Evolutionary conservation across 2,329 filamentous ascomycete species (phyloP).

Genomic region (Fusarium stilboides): DNA sequence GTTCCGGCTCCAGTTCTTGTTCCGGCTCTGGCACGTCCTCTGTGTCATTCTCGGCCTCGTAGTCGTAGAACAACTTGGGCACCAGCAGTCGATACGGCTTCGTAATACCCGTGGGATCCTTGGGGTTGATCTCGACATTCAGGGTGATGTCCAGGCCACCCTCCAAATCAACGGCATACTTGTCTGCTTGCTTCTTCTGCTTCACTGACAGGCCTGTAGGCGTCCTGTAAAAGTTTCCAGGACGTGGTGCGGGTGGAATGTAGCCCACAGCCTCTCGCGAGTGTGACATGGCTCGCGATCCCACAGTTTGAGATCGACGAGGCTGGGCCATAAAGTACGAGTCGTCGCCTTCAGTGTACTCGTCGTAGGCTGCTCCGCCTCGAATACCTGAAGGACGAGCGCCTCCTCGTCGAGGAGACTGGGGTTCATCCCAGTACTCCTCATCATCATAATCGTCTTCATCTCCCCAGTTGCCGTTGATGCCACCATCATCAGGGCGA

Average conservation of each 20-base stretch:
- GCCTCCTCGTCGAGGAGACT: slow-evolving; percentile 40
- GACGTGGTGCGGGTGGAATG: slow-evolving; percentile 47
- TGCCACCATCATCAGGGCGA: slow-evolving; percentile 65
- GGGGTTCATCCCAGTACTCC: slow-evolving; percentile 45
- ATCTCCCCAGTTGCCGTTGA: slow-evolving; percentile 68
- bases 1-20: slow-evolving; percentile 27
- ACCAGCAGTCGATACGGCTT: slow-evolving; percentile 89
- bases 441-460: slow-evolving; percentile 56
- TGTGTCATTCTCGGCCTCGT: slow-evolving; percentile 60
- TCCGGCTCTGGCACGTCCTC: slow-evolving; percentile 54
- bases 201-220: slow-evolving; percentile 78
- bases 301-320: slow-evolving; percentile 52
- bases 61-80: slow-evolving; percentile 79
- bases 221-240: slow-evolving; percentile 73
- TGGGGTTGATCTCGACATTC: slow-evolving; percentile 89
- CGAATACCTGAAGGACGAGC: slow-evolving; percentile 54
- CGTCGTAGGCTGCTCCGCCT: slow-evolving; percentile 61
- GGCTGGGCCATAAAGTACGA: slow-evolving; percentile 66
- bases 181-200: slow-evolving; percentile 68
- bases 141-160: slow-evolving; percentile 88
- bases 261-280: slow-evolving; percentile 47
- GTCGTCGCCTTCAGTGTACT: slow-evolving; percentile 71
- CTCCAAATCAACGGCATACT: slow-evolving; percentile 79
- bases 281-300: slow-evolving; percentile 50
- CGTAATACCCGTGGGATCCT: slow-evolving; percentile 90